Evolutionary conservation across 352 stramenopile species (phyloP), one percentile per base, ranked within the genome.

Genomic region (Pythium volutum): DNA sequence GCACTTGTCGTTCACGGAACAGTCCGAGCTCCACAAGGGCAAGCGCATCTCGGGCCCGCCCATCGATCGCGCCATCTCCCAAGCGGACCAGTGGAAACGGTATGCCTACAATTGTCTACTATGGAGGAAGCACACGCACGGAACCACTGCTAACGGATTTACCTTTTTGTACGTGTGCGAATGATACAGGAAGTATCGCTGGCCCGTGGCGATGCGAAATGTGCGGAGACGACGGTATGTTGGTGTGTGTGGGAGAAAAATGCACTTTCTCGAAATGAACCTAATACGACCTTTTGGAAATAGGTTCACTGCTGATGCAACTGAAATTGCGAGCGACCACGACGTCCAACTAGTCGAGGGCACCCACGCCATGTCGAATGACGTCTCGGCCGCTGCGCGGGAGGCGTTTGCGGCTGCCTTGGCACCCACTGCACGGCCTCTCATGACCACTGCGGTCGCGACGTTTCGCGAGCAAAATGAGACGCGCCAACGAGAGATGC

Each of bases 161-260:
- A 5, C 14, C n/a, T 43, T 10, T 10, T 54, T 8, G 1, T 11
- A 11, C 3, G 6, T 36, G 31, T 36, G 31, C 8, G 14, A 36
- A 36, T 36, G 31, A 1, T n/a, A 11, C 14, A 93, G 84, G 6
- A 90, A 93, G 56, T 93, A 91, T 56, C 81, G 84, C 20, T 93
- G 84, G 84, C 84, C 84, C 33, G 64, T 85, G 41, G 79, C 77
- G 34, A 10, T 87, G 34, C 74, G 74, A 11, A 93, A 91, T 45
- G 45, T 90, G 26, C 73, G 71, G n/a, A 80, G 74, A 33, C 71
- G 59, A 15, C 69, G 80, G 84, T 91, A 73, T 50, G 75, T 74
- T 41, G 15, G n/a, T n/a, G n/a, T n/a, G n/a, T n/a, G n/a, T n/a
- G n/a, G n/a, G n/a, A n/a, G n/a, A n/a, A n/a, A n/a, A n/a, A 9